Conservation (phyloP, 306 rosid genomes). For the Echinosophora koreensis region DNA sequence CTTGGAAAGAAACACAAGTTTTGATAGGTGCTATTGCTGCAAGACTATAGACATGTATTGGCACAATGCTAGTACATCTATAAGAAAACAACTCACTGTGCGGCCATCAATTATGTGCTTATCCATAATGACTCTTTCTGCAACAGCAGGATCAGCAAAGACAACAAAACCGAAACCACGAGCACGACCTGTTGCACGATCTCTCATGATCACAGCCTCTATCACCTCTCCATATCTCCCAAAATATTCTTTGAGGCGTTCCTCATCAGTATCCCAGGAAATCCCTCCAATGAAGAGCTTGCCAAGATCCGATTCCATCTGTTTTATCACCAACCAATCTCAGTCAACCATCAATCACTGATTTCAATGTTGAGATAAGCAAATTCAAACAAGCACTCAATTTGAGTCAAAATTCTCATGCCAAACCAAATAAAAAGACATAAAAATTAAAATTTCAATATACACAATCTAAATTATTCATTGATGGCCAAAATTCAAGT, state of each 20-base stretch:
- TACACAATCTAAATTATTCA: constrained; percentile 21
- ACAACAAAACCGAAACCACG: constrained; percentile 94
- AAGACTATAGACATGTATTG: constrained; percentile 29
- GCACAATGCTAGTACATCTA: constrained; percentile 32
- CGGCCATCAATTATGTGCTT: constrained; percentile 95
- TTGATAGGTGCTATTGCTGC: not conserved
- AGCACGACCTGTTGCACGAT: constrained; percentile 95
- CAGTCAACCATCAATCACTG: constrained; percentile 43
- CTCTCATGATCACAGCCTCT: constrained; percentile 96
- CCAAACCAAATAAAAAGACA: constrained; percentile 19
- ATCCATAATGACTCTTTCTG: constrained; percentile 86
- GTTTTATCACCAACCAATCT: constrained; percentile 55
- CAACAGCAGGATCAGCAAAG: constrained; percentile 87
- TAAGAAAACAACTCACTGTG: constrained; percentile 66
- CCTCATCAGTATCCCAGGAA: constrained; percentile 98
- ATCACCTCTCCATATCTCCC: constrained; percentile 89
- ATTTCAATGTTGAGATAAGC: constrained; percentile 36
- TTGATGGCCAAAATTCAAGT: constrained; percentile 41
- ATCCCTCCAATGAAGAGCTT: constrained; percentile 99
- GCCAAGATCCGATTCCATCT: constrained; percentile 96
- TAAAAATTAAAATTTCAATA: not conserved
- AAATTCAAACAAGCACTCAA: constrained; percentile 37
- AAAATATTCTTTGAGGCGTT: constrained; percentile 85
- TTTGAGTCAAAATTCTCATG: constrained; percentile 41
- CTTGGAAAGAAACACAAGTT: constrained; percentile 17